Conservation (phyloP, 2,329 filamentous ascomycete genomes). For the Hymenoscyphus albidus region DNA sequence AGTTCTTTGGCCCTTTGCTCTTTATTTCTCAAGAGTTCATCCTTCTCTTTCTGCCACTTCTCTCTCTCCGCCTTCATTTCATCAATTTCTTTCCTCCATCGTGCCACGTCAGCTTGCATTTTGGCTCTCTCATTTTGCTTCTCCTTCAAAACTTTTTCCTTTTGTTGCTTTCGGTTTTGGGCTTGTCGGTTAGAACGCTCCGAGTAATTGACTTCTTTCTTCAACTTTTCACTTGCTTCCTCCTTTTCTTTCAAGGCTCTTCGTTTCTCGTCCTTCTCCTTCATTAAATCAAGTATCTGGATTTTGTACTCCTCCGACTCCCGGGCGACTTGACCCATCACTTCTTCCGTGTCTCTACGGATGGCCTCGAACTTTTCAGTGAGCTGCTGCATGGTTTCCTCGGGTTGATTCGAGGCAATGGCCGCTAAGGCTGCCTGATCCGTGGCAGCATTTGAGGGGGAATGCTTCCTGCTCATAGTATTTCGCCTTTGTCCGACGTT, state of each 20-base stretch:
- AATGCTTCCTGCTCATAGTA: slow-evolving; percentile 70
- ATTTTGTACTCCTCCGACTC: slow-evolving; percentile 68
- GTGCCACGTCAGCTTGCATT: slow-evolving; percentile 64
- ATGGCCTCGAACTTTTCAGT: slow-evolving; percentile 77
- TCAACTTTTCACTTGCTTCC: slow-evolving; percentile 79
- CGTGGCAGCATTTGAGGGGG: slow-evolving; percentile 57
- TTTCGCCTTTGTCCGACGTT: slow-evolving; percentile 55
- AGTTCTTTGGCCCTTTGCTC: slow-evolving; percentile 51
- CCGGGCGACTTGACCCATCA: slow-evolving; percentile 63
- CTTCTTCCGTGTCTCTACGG: slow-evolving; percentile 78
- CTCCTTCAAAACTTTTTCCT: slow-evolving; percentile 67
- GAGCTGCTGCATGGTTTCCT: slow-evolving; percentile 69
- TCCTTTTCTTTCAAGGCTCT: slow-evolving; percentile 84
- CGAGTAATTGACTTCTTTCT: slow-evolving; percentile 72
- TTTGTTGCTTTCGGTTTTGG: slow-evolving; percentile 73
- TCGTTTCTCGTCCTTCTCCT: slow-evolving; percentile 75
- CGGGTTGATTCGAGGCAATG: slow-evolving; percentile 50
- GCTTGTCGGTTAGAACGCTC: slow-evolving; percentile 78
- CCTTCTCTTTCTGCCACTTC: slow-evolving; percentile 51
- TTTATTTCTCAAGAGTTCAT: slow-evolving; percentile 47
- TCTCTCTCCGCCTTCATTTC: slow-evolving; percentile 55
- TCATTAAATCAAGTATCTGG: slow-evolving; percentile 64
- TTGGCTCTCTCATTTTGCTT: slow-evolving; percentile 67
- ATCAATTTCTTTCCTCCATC: slow-evolving; percentile 62
- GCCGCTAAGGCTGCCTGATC: slow-evolving; percentile 34